Conservation (phyloP, 1,284 basidiomycete species). For the Apiotrichum montevideense region DNA sequence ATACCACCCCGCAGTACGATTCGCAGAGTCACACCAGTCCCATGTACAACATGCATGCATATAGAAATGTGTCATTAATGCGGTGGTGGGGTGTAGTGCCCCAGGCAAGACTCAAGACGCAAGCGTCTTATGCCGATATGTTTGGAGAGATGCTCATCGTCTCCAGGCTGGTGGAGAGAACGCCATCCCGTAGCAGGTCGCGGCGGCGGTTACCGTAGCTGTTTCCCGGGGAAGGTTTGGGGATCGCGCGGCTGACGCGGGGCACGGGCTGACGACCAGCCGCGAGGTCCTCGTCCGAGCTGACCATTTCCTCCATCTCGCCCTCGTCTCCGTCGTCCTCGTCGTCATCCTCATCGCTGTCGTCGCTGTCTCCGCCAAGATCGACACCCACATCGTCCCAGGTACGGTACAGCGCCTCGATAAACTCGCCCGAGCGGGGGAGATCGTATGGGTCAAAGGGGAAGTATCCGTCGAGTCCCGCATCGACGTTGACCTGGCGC, state of each 20-base stretch:
- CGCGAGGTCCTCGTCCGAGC: background rate
- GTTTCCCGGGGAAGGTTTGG: background rate
- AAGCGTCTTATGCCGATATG: background rate
- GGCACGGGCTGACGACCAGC: constrained; percentile 1
- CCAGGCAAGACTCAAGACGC: background rate
- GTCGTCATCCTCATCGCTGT: constrained; percentile 46
- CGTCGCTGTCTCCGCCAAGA: constrained; percentile 37
- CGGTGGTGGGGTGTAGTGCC: too few species aligned
- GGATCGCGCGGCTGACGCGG: constrained; percentile 4
- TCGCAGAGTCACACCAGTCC: background rate
- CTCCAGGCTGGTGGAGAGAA: constrained; percentile 36
- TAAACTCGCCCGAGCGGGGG: constrained; percentile 51
- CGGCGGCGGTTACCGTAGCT: constrained; percentile 10
- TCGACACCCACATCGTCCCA: constrained; percentile 52
- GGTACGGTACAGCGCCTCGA: constrained; percentile 52
- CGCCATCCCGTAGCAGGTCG: constrained; percentile 22
- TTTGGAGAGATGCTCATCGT: constrained; percentile 42
- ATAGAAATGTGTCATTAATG: background rate
- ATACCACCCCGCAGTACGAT: too few species aligned
- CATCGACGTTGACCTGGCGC: constrained; percentile 50
- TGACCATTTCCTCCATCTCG: background rate
- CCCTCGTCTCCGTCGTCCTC: constrained; percentile 48
- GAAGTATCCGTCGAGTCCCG: constrained; percentile 89
- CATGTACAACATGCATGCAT: constrained; percentile 2
- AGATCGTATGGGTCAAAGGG: constrained; percentile 97